Evolutionary conservation across 83 land plant genomes (phyloP), one percentile per base, ranked within the genome.

Genomic region (Thuja plicata): DNA sequence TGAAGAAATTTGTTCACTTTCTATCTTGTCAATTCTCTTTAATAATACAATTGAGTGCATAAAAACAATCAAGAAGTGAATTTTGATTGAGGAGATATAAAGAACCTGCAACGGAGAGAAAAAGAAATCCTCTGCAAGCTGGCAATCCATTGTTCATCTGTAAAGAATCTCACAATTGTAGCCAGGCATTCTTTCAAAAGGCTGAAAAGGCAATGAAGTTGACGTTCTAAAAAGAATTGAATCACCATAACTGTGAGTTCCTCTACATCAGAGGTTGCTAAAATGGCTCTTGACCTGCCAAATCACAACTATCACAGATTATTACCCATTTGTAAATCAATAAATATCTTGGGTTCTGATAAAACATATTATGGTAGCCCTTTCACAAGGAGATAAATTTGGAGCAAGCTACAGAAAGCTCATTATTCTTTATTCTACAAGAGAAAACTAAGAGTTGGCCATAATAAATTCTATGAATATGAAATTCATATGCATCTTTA

Each of bases 61-160:
- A 35, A 12, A 74, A 74, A 74, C 78, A 32, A 32, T 30, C 78
- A 74, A 32, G 35, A 74, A 74, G 78, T 32, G 9, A 32, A 30
- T 74, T 74, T 32, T 10, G 37, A 0, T 0, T 5, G 34, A 32
- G 27, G 2, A n/a, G 30, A 71, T 30, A 9, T 40, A 82, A 82
- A 40, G 30, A 82, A 94, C 96, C 96, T 95, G 90, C 50, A 27
- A 85, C 91, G 88, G 76, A 94, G 88, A 71, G 85, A 89, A 40
- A 89, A 89, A 41, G 92, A 92, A 48, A 94, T 89, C 85, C 52
- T 90, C 88, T 83, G 35, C 86, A 90, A 95, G 90, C 95, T 91
- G 30, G n/a, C 27, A 55, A 21, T 24, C 96, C 96, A 95, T 84
- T 95, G 94, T 32, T 91, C 89, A 54, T 94, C 93, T 45, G 86